These are phyloP conservation scores for Hanseniaspora pseudoguilliermondii DNA, from an alignment of 805 yeast species.

Conservation along the genomic window DNA sequence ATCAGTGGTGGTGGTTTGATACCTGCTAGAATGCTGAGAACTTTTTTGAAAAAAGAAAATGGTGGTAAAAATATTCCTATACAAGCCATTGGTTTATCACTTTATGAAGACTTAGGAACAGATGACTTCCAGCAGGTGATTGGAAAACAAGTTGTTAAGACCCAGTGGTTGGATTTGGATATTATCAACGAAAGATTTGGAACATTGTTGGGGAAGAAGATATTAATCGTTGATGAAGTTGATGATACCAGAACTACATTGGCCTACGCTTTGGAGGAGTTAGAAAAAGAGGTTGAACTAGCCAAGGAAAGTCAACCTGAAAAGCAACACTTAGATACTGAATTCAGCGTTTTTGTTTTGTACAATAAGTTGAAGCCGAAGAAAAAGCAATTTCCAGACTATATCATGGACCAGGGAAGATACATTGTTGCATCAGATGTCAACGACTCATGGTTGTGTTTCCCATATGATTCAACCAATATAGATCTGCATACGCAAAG, in stretches of 20 bases:
- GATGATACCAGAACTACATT: constrained; percentile 86
- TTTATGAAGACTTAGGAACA: constrained; percentile 46
- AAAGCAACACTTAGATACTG: constrained; percentile 39
- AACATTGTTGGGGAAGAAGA: constrained; percentile 66
- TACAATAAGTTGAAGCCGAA: constrained; percentile 77
- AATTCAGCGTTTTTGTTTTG: constrained; percentile 63
- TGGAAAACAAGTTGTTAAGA: constrained; percentile 72
- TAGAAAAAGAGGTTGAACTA: constrained; percentile 38
- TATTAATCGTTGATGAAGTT: constrained; percentile 78
- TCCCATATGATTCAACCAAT: constrained; percentile 81
- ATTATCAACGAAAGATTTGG: constrained; percentile 56
- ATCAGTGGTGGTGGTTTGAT: constrained; percentile 67
- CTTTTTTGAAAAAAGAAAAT: constrained; percentile 40
- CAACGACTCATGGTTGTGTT: constrained; percentile 73
- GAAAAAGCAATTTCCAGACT: constrained; percentile 56
- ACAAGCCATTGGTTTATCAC: constrained; percentile 55
- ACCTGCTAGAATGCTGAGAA: constrained; percentile 54
- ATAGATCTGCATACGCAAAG: constrained; percentile 60
- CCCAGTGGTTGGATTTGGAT: constrained; percentile 83
- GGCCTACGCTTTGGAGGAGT: constrained; percentile 69
- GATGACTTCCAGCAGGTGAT: constrained; percentile 35
- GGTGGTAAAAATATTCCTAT: constrained; percentile 58
- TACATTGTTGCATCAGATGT: constrained; percentile 66
- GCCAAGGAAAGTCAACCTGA: background rate
- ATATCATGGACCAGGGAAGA: constrained; percentile 48